A percentile compares a stretch with the other conserved stretches of the same genome.
Evolutionary conservation across 305 asterid genomes (phyloP).

Genomic region (Solanum hybrid): DNA sequence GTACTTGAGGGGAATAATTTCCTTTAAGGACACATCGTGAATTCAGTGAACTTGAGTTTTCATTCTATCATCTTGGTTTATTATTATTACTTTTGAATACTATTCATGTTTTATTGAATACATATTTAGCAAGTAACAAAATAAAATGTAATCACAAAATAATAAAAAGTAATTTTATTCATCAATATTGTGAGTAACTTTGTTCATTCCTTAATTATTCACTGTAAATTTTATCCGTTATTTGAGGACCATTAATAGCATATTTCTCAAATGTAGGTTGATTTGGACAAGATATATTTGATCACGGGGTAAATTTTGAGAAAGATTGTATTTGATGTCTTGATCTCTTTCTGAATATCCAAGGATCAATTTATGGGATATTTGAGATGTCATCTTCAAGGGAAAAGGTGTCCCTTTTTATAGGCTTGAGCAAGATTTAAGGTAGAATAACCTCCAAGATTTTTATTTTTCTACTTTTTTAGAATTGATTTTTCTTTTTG

Average conservation of each 20-base stretch:
- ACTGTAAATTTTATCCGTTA: not conserved
- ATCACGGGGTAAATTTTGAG: not conserved
- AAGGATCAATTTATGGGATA: not conserved
- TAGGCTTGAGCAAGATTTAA: not conserved
- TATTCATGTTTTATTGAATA: not conserved
- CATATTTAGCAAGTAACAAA: not conserved
- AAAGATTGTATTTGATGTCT: not conserved
- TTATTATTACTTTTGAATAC: not conserved
- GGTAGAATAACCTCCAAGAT: not conserved
- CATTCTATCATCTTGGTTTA: not conserved
- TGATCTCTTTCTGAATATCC: not conserved
- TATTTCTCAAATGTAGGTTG: not conserved
- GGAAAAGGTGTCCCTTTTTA: not conserved
- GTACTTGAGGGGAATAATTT: not conserved
- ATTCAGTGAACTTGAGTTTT: not conserved
- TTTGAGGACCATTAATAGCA: not conserved
- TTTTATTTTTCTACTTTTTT: not conserved
- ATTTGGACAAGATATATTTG: not conserved
- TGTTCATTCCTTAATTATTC: not conserved
- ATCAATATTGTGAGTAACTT: not conserved
- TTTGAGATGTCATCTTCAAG: not conserved
- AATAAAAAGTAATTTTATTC: not conserved
- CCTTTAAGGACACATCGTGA: not conserved
- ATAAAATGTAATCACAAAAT: not conserved
- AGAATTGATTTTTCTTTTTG: not conserved